Conservation (phyloP, 345 rosid species). For the Citrus unshiu region DNA sequence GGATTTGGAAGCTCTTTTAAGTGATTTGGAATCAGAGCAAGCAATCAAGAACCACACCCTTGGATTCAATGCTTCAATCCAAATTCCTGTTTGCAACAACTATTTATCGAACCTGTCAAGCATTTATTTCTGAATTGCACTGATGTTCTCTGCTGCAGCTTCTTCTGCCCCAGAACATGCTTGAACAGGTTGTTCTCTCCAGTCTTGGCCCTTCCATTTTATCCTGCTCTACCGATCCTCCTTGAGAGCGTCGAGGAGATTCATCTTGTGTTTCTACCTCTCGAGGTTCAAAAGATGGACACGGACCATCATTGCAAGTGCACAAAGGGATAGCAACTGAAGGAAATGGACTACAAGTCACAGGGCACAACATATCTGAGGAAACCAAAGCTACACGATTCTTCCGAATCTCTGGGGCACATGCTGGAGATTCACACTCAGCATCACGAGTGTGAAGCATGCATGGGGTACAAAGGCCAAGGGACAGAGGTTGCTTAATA, state of each 20-base stretch:
- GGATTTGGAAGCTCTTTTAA: slow-evolving; percentile 11
- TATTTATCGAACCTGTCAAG: slow-evolving; percentile 33
- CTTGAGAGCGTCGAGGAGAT: slow-evolving; percentile 43
- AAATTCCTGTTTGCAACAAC: not conserved
- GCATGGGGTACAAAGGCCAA: slow-evolving; percentile 89
- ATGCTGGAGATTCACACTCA: slow-evolving; percentile 52
- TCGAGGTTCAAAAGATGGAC: slow-evolving; percentile 70
- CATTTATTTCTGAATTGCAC: slow-evolving; percentile 95
- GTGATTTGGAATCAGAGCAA: not conserved
- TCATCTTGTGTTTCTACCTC: slow-evolving; percentile 49
- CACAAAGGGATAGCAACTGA: slow-evolving; percentile 83
- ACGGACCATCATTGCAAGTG: slow-evolving; percentile 80
- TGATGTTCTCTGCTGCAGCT: slow-evolving; percentile 98
- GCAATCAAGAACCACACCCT: not conserved
- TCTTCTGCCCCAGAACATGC: slow-evolving; percentile 98
- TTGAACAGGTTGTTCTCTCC: slow-evolving; percentile 85
- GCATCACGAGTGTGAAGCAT: slow-evolving; percentile 73
- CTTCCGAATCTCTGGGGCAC: slow-evolving; percentile 57
- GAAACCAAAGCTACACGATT: slow-evolving; percentile 73
- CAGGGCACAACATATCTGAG: slow-evolving; percentile 82
- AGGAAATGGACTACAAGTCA: slow-evolving; percentile 94
- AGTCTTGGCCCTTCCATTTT: slow-evolving; percentile 70
- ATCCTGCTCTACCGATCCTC: slow-evolving; percentile 47
- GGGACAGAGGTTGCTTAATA: slow-evolving; percentile 60
- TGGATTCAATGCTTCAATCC: not conserved